Evolutionary conservation across 306 rosid genomes (phyloP).

Genomic region (Geum urbanum): DNA sequence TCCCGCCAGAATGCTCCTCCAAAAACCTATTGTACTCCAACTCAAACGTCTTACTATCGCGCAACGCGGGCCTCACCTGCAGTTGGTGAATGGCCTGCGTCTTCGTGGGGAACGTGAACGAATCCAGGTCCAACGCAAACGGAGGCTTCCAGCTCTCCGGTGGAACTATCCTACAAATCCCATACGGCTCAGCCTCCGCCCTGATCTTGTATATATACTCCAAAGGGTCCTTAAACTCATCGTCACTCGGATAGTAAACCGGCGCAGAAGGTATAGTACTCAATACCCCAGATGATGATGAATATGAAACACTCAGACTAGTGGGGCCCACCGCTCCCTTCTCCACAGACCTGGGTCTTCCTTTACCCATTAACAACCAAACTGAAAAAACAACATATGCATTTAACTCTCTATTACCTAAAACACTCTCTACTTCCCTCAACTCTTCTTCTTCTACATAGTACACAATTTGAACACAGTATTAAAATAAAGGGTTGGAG

Average conservation of each 20-base stretch:
- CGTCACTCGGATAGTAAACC: constrained; percentile 75
- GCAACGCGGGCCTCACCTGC: constrained; percentile 76
- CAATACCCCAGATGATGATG: constrained; percentile 19
- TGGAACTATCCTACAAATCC: constrained; percentile 93
- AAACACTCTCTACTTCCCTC: not conserved
- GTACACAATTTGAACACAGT: not conserved
- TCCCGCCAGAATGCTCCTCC: constrained; percentile 47
- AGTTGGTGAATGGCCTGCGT: constrained; percentile 87
- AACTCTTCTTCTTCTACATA: no score
- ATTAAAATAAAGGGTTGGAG: not conserved
- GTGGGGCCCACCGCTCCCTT: constrained; percentile 69
- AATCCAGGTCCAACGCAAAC: constrained; percentile 64
- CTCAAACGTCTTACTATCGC: constrained; percentile 76
- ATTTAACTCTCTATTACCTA: not conserved
- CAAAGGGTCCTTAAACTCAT: constrained; percentile 87
- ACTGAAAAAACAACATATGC: constrained; percentile 22
- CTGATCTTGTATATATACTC: constrained; percentile 79
- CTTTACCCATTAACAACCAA: constrained; percentile 65
- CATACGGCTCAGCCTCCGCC: constrained; percentile 78
- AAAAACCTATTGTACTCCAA: constrained; percentile 86
- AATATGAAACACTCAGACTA: constrained; percentile 43
- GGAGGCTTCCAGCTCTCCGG: constrained; percentile 89
- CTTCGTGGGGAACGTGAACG: constrained; percentile 77
- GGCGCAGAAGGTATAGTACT: constrained; percentile 64
- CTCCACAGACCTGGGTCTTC: constrained; percentile 90